A percentile compares a stretch with the other conserved stretches of the same genome.
Conservation (phyloP, 352 stramenopile species). For the Phytophthora sp. region DNA sequence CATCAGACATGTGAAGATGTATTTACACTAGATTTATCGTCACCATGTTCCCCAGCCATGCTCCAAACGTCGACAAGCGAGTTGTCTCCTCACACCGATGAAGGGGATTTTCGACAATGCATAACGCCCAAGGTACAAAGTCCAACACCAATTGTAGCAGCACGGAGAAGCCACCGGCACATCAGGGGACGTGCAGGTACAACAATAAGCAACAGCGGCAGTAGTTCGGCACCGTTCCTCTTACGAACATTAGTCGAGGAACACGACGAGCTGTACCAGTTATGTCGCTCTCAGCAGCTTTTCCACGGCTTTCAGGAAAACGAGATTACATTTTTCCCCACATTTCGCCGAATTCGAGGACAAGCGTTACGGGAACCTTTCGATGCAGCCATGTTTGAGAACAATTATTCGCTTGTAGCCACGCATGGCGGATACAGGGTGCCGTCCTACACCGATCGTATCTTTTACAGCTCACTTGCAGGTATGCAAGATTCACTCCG, state of each 20-base stretch:
- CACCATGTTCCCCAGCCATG: constrained; percentile 36
- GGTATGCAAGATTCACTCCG: constrained; percentile 58
- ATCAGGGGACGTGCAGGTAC: constrained; percentile 17
- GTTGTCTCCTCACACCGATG: constrained; percentile 27
- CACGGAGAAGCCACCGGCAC: constrained; percentile 9
- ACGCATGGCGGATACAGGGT: constrained; percentile 71
- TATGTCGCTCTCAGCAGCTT: constrained; percentile 70
- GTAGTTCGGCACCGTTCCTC: constrained; percentile 28
- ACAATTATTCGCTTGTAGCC: constrained; percentile 73
- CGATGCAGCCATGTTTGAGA: constrained; percentile 41
- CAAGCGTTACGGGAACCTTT: constrained; percentile 42
- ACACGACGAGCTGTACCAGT: constrained; percentile 75
- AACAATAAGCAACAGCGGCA: constrained; percentile 29
- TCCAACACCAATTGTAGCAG: constrained; percentile 16
- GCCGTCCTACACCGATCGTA: constrained; percentile 90
- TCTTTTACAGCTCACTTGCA: constrained; percentile 82
- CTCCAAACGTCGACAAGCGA: constrained; percentile 38
- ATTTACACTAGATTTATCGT: constrained; percentile 27
- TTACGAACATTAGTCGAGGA: constrained; percentile 57
- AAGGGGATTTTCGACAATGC: constrained; percentile 53
- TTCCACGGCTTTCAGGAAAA: constrained; percentile 84
- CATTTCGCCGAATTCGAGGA: constrained; percentile 76
- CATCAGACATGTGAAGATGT: constrained; percentile 20
- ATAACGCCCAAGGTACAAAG: constrained; percentile 55
- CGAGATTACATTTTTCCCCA: constrained; percentile 76